Base-by-base conservation (phyloP, 2,329 filamentous ascomycete genomes). In the Calonectria honghensis region DNA sequence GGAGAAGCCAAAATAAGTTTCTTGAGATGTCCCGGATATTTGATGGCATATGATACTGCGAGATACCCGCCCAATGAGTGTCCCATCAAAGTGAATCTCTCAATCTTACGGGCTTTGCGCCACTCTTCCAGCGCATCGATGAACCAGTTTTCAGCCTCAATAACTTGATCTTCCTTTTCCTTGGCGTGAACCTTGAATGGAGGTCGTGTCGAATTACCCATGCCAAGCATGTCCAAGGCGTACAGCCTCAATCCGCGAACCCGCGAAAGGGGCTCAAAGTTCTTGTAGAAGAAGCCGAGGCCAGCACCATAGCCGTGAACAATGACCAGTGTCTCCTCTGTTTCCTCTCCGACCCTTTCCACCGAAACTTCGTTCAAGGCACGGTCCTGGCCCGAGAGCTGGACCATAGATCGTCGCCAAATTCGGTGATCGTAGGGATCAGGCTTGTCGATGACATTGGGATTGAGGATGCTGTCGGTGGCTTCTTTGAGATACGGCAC, bases 231-330 rank as follows among this genome's bases (percentile, higher is more conserved):
- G 82, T 99, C 96, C n/a, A 99, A 88, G 1, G 96, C 95, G 83
- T 97, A 98, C 24, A 99, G 87, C 81, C 95, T 96, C 93, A 97
- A 97, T 35, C 96, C 96, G 35, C 90, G 88, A 1, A 92, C 87
- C 24, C 96, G 92, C 59, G 94, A 96, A 41, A 99, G 87, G 7
- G 93, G 92, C 85, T 99, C 97, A 75, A 98, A 98, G 84, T 99
- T 99, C 86, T 97, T 96, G 89, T 98, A 99, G 89, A 98, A 99
- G 86, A 99, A 98, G 29, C 96, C 97, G 0, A 99, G 90, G 0
- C 97, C 97, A 2, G 97, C 97, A 61, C 97, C 97, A 84, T 99
- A 99, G 75, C 97, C 97, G 83, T 99, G 97, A 6, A 99, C 88
- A 92, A 99, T 98, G 57, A 99, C 96, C 20, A 99, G 89, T 54